Evolutionary conservation across 169 alveolate genomes (phyloP), one percentile per base, ranked within the genome.

Genomic region (Cryptosporidium sp.): DNA sequence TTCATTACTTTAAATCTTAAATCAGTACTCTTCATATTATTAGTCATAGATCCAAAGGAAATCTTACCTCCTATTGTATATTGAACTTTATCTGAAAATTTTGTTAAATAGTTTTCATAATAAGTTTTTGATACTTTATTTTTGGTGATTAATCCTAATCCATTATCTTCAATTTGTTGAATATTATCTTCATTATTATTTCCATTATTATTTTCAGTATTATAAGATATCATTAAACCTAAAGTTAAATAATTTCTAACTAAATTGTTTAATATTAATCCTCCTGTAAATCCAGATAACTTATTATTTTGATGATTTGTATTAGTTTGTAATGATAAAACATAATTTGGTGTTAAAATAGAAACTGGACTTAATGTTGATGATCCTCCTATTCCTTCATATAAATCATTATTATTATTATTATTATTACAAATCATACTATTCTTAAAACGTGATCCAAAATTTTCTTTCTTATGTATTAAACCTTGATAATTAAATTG

Each of bases 221-320:
- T 80, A 29, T 80, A 80, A 18, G 75, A 37, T 16, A 62, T 52
- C 68, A 65, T 33, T 14, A 70, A 44, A 12, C 89, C 89, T 3
- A 80, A n/a, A 14, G 73, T 45, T 37, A 60, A 26, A 14, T 31
- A 35, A 42, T 80, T 80, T 29, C 29, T 8, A 39, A 60, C 9
- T 23, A 80, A 35, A 42, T 80, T 80, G 12, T 65, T 42, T 18
- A 80, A 31, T 39, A 31, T 21, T 21, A 80, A 42, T 14, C 89
- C 89, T 21, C 80, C 89, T 6, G 75, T 80, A 42, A 80, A 62
- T 42, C 89, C 89, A 42, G 89, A 80, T 62, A 80, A 37, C 10
- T 26, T 80, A 9, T 56, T 56, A 18, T 65, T 75, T 0, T 45
- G 52, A 39, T 61, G 60, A 16, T 65, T 62, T 26, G 89, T 26